Evolutionary conservation across 495 filamentous ascomycete genomes (phyloP), one percentile per base, ranked within the genome.

Genomic region (Aspergillus avenaceus): DNA sequence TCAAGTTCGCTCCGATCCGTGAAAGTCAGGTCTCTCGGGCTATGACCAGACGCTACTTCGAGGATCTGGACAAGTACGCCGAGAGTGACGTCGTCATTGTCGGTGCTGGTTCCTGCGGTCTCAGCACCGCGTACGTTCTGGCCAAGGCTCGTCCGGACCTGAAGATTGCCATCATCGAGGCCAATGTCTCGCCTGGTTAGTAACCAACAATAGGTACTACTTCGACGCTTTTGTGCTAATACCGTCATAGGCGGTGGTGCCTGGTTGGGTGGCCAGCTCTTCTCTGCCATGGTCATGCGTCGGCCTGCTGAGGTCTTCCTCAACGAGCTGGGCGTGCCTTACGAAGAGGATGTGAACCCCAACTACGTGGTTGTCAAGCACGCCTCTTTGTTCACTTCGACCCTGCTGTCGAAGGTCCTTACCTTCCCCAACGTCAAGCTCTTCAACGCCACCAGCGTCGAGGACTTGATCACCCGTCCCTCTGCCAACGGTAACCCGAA

Each of bases 81-180:
- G 90, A 96, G 73, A 85, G 85, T 54, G 90, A 96, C 75, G 84
- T 95, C 61, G 88, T 93, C 71, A 93, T 96, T 66, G 76, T 95
- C 54, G 90, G 90, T 47, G 90, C 90, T 45, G 90, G 90, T 41
- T 91, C 86, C 25, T 93, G 89, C 66, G 90, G 90, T 60, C 78
- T 95, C 45, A 86, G 81, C 65, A 82, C 86, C 45, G 89, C 90
- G 27, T 96, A 91, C 66, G 85, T 85, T 44, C 83, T 96, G 29
- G 88, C 81, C 56, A 91, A 85, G 67, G 80, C 84, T 58, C 87
- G 89, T 47, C 90, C 90, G 13, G 88, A 95, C 72, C 77, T 96
- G 66, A 90, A 90, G 75, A 92, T 95, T 70, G 87, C 88, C 54
- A 88, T 96, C 68, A 82, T 96, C 58, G 90, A 96, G 70, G 88